Base-by-base conservation (phyloP, 768 basidiomycete genomes). In the Suillus fuscotomentosus region DNA sequence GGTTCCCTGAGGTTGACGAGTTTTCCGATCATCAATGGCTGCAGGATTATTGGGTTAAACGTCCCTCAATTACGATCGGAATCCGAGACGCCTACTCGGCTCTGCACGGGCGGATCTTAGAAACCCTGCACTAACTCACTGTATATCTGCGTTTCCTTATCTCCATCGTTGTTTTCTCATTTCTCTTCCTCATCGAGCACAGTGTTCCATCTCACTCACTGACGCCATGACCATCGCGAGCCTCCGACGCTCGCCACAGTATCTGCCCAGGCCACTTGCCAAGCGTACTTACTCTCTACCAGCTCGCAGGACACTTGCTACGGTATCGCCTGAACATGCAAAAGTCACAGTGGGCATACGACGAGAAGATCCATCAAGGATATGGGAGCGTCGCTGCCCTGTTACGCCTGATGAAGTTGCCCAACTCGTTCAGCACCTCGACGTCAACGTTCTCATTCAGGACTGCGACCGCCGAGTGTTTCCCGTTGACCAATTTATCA, bases 331-430 rank as follows among this genome's bases (percentile, higher is more conserved):
- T 60, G 66, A 75, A 10, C 53, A 72, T n/a, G 64, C 69, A 27
- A 74, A 71, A 61, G 75, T 82, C 22, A 81, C 78, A 24, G 67
- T 90, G 15, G 88, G 88, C 22, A 82, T 90, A 31, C 80, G 92
- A 20, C 85, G 89, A 45, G 95, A 97, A 74, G 91, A 96, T 71
- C 88, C 91, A 0, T 68, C 76, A 38, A 80, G 95, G 60, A 86
- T 92, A 62, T 97, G 94, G 94, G 95, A 97, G 73, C 83, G 95
- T 10, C 83, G 95, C 20, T 87, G 84, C 38, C 94, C 95, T 3
- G 79, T 97, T 53, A 92, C 91, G 0, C 95, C 95, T 0, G 83
- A 84, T 5, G 87, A 84, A 7, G 89, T 96, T 38, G 74, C 84
- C 50, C 75, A 83, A 6, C 82, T 96, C 9, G 80, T 92, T 5